Base-by-base conservation (phyloP, 768 basidiomycete species). In the Phaffia tasmanica region DNA sequence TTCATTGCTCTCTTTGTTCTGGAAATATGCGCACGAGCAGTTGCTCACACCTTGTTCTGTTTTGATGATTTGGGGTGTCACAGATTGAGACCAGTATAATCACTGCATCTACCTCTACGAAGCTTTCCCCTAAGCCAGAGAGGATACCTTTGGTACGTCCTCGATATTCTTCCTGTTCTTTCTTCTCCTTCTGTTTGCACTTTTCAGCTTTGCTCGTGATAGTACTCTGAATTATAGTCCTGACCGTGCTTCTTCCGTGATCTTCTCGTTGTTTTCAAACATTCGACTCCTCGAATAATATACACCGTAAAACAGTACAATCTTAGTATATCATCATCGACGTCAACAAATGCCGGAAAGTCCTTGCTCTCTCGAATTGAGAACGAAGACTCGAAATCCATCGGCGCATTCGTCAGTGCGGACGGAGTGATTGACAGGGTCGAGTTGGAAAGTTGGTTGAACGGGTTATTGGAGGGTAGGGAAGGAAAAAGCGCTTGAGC, bases 291-390 rank as follows among this genome's bases (percentile, higher is more conserved):
- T 46, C 18, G 53, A 56, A 63, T 50, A 11, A 42, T 29, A n/a
- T 21, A 25, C 54, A 49, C 5, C 14, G 61, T 78, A 62, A 78
- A 88, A 29, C 80, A 81, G 57, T 92, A 91, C 76, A 76, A 80
- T 19, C 78, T 94, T 70, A 79, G 81, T 53, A 76, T 87, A 58
- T 79, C 81, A 57, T 92, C 65, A 30, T 63, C 69, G 35, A 86
- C 87, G 68, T 87, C 89, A 32, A 84, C 89, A 3, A 87, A 85
- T 58, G 84, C 84, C 48, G 92, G 92, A 62, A 94, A 94, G 79
- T 85, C 86, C 5, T 81, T 93, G 15, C 82, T 95, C 8, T 83
- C 83, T 63, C 84, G 85, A 71, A 84, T 70, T 15, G 81, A 83
- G 19, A 80, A 80, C 57, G 82, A 81, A 9, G 79, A 80, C 19